Evolutionary conservation across 805 yeast species (phyloP).

Genomic region (Ogataea methylovora): DNA sequence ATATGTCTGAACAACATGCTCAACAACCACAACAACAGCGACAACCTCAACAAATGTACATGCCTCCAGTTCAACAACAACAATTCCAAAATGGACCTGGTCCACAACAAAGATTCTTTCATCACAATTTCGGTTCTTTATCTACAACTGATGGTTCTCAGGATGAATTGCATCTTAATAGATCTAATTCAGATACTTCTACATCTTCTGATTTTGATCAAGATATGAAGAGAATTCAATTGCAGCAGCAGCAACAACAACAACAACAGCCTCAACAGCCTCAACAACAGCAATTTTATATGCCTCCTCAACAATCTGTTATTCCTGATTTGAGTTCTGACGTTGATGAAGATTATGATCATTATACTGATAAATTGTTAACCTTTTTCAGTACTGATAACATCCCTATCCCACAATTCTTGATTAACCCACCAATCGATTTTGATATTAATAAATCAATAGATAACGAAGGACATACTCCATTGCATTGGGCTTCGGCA

Average conservation of each 20-base stretch:
- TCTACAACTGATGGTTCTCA: constrained; percentile 22
- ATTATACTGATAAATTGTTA: constrained; percentile 33
- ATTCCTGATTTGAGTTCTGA: background rate
- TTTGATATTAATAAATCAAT: constrained; percentile 61
- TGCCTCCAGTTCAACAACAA: constrained; percentile 13
- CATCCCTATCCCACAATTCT: constrained; percentile 27
- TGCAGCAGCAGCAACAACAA: constrained; percentile 14
- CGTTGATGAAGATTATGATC: constrained; percentile 30
- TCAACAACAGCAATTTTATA: constrained; percentile 11
- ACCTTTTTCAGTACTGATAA: constrained; percentile 46
- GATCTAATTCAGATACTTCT: constrained; percentile 21
- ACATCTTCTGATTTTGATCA: constrained; percentile 14
- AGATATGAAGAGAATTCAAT: constrained; percentile 9
- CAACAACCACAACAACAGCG: constrained; percentile 8
- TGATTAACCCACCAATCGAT: constrained; percentile 51
- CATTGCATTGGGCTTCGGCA: constrained; percentile 82
- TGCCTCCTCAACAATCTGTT: constrained; percentile 6
- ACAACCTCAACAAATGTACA: constrained; percentile 10
- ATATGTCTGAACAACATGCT: constrained; percentile 6
- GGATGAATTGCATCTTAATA: constrained; percentile 16
- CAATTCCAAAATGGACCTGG: constrained; percentile 5
- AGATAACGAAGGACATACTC: constrained; percentile 76
- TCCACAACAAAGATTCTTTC: background rate
- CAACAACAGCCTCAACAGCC: constrained; percentile 12
- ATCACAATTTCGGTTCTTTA: constrained; percentile 13